Percentiles rank a stretch among this genome's conserved stretches.
These are phyloP conservation scores for Mrakia blollopis DNA, from an alignment of 768 basidiomycete genomes.

Conservation along the genomic window DNA sequence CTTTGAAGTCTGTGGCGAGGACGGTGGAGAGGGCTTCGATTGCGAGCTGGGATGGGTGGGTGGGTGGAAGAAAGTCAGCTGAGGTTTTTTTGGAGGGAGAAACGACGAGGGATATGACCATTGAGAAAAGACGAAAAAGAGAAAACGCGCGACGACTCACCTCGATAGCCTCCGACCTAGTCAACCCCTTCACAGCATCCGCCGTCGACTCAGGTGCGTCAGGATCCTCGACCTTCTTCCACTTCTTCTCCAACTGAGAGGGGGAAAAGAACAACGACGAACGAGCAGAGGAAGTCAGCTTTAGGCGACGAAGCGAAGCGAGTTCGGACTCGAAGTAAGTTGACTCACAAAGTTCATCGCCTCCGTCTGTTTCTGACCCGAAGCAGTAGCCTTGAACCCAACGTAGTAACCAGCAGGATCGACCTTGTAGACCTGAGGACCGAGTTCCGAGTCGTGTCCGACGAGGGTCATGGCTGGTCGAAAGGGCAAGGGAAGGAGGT, in stretches of 20 bases:
- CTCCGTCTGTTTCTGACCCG: conserved; percentile 92
- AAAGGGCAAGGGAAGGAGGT: background rate
- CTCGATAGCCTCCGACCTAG: conserved; percentile 80
- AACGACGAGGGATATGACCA: no score
- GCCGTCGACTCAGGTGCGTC: conserved; percentile 44
- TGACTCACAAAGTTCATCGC: conserved; percentile 75
- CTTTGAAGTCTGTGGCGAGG: conserved; percentile 92
- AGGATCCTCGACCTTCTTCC: conserved; percentile 86
- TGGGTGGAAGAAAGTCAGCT: background rate
- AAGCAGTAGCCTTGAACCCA: conserved; percentile 93
- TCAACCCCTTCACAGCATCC: conserved; percentile 52
- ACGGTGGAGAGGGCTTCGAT: conserved; percentile 92
- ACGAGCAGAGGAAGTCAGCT: background rate
- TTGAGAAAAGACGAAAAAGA: no score
- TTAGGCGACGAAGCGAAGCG: no score
- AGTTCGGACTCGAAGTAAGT: no score
- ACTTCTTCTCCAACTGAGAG: conserved; percentile 81
- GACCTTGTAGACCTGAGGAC: conserved; percentile 96
- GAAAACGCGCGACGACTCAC: conserved; percentile 48
- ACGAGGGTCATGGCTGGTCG: conserved; percentile 47
- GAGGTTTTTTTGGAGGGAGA: no score
- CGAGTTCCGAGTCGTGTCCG: conserved; percentile 80
- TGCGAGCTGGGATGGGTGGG: conserved; percentile 58
- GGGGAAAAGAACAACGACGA: background rate
- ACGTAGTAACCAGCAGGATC: conserved; percentile 99